Base-by-base conservation (phyloP, 768 basidiomycete species). In the Coprinopsis cinerea region DNA sequence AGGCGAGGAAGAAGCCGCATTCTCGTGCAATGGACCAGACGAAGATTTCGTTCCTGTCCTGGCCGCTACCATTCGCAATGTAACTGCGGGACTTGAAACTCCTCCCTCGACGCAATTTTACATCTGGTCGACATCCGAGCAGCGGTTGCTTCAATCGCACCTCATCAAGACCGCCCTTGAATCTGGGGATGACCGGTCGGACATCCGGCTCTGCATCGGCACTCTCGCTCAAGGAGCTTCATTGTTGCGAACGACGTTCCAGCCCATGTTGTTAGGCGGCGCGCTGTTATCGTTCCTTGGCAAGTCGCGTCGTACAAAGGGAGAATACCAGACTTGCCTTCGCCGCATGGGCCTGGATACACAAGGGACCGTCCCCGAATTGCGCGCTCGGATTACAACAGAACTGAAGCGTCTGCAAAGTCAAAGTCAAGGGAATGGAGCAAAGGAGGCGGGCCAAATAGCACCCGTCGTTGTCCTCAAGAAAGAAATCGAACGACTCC, bases 191-290 rank as follows among this genome's bases (percentile, higher is more conserved):
- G 55, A 57, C 32, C 57, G 54, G 10, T 57, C 59, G 3, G 69
- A 73, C 40, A 62, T 75, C 23, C 73, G 73, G 4, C 47, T 73
- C 4, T 76, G 75, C 50, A 70, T 78, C n/a, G 74, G 72, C n/a
- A 70, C 75, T 18, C 66, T 78, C 6, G 66, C 71, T 5, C 71
- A 77, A 55, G 76, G 76, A 0, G 73, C 73, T 1, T 67, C 74
- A 1, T 64, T 76, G 5, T 61, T 77, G n/a, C 69, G 72, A 27
- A 78, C 76, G 3, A 64, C 70, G 9, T 77, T 73, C 51, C 75
- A 77, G 55, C 76, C 76, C 4, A 52, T 73, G 2, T 52, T 78
- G 20, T 64, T 78, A 11, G 72, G 71, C 2, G 75, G 72, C 2
- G 71, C 68, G 2, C 65, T 76, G 4, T 57, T 75, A 27, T 64